phyloP scores from a whole-genome alignment of 495 filamentous ascomycete genomes.

The Penicillium mononematosum region DNA sequence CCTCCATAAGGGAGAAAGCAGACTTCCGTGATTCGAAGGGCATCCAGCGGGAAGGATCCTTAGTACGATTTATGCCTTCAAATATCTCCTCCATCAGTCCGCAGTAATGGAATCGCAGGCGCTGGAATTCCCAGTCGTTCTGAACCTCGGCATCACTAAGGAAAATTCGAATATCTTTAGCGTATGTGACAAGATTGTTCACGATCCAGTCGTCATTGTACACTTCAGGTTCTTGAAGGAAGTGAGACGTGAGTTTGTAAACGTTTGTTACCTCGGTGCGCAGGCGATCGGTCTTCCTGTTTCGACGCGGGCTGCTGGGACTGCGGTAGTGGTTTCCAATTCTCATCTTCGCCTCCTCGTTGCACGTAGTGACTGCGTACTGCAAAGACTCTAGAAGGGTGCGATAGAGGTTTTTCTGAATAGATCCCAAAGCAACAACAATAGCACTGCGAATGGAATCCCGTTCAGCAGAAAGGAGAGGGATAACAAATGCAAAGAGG shows the following conservation, averaged over 20 bases:
- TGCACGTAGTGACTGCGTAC: slow-evolving; percentile 73
- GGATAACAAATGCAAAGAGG: slow-evolving; percentile 87
- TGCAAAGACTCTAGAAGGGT: slow-evolving; percentile 88
- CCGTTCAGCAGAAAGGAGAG: slow-evolving; percentile 74
- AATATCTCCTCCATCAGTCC: slow-evolving; percentile 90
- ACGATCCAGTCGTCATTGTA: slow-evolving; percentile 91
- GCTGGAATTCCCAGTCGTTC: slow-evolving; percentile 94
- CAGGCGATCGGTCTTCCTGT: slow-evolving; percentile 76
- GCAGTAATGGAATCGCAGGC: slow-evolving; percentile 87
- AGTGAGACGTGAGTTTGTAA: slow-evolving; percentile 90
- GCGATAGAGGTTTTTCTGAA: slow-evolving; percentile 93
- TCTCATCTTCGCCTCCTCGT: slow-evolving; percentile 83
- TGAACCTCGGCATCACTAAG: slow-evolving; percentile 91
- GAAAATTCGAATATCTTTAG: slow-evolving; percentile 89
- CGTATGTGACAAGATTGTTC: slow-evolving; percentile 82
- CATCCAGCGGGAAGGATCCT: slow-evolving; percentile 87
- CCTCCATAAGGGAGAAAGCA: slow-evolving; percentile 93
- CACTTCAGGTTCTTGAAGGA: slow-evolving; percentile 73
- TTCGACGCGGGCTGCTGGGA: slow-evolving; percentile 71
- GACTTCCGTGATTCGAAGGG: slow-evolving; percentile 93
- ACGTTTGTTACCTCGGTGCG: slow-evolving; percentile 94
- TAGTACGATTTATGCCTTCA: slow-evolving; percentile 83
- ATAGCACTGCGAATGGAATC: slow-evolving; percentile 81
- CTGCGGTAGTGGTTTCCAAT: slow-evolving; percentile 73
- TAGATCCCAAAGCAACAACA: slow-evolving; percentile 88